Percentiles rank a stretch among this genome's conserved stretches.
Conservation (phyloP, 2,329 filamentous ascomycete genomes). For the Dactylonectria estremocensis region DNA sequence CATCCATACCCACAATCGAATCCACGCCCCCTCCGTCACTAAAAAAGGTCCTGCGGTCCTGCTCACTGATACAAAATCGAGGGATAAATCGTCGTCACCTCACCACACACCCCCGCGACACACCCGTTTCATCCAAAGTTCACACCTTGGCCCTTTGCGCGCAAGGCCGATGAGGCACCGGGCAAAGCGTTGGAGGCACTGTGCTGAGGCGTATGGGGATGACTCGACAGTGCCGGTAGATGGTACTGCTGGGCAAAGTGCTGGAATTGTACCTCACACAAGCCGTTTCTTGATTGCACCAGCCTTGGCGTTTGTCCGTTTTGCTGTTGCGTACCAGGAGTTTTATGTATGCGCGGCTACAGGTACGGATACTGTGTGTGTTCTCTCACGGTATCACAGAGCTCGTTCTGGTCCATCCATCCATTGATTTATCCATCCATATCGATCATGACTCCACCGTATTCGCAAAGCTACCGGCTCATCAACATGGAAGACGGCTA, state of each 20-base stretch:
- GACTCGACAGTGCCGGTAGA: background rate
- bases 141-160: conserved; percentile 1
- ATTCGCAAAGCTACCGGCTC: conserved; percentile 8
- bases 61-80: conserved; percentile 26
- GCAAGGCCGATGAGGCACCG: conserved; percentile 26
- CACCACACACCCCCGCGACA: conserved; percentile 27
- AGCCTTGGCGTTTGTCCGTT: background rate
- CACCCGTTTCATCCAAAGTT: conserved; percentile 32
- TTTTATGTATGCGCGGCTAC: too few species aligned
- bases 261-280: background rate
- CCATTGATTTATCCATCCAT: background rate
- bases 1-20: conserved; percentile 25
- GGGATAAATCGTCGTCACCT: conserved; percentile 31
- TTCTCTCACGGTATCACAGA: conserved; percentile 7
- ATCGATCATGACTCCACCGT: conserved; percentile 22
- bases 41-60: conserved; percentile 25
- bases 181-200: conserved; percentile 6
- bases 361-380: background rate
- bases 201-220: background rate
- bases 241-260: background rate
- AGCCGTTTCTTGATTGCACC: background rate
- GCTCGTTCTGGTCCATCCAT: background rate
- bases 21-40: conserved; percentile 31
- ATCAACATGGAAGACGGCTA: background rate
- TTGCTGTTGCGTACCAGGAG: background rate